Evolutionary conservation across 2,329 filamentous ascomycete species (phyloP).

Genomic region (Huntiella bhutanensis): DNA sequence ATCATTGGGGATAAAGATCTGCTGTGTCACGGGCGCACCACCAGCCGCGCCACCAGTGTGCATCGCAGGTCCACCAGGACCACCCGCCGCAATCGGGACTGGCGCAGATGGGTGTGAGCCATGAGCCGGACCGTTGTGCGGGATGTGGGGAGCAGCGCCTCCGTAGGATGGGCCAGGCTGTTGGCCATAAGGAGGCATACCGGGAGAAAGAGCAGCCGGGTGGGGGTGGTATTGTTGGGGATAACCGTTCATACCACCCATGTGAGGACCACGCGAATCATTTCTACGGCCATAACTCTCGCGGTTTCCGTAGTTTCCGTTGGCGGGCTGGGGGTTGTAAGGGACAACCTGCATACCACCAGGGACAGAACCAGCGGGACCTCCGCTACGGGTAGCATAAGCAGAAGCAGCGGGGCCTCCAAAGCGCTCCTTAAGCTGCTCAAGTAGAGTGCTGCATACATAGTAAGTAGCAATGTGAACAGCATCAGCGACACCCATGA

Average conservation of each 20-base stretch:
- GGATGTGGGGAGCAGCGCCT: conserved; percentile 50
- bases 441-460: conserved; percentile 89
- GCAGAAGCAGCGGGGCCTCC: conserved; percentile 92
- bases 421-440: conserved; percentile 93
- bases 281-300: conserved; percentile 65
- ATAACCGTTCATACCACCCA: conserved; percentile 52
- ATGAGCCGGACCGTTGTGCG: conserved; percentile 50
- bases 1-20: conserved; percentile 98
- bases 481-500: conserved; percentile 92
- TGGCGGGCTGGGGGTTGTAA: conserved; percentile 76
- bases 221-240: conserved; percentile 55
- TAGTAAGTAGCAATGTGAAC: conserved; percentile 99
- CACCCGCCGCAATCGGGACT: conserved; percentile 30
- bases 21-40: conserved; percentile 63
- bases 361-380: conserved; percentile 79
- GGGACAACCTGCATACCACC: conserved; percentile 99
- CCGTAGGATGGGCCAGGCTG: conserved; percentile 58
- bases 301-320: conserved; percentile 73
- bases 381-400: conserved; percentile 86
- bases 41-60: conserved; percentile 28
- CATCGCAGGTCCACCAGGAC: conserved; percentile 52
- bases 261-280: conserved; percentile 53
- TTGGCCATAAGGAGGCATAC: conserved; percentile 56
- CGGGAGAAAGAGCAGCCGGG: conserved; percentile 40
- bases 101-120: conserved; percentile 31